Conservation (phyloP, 805 yeast genomes). For the Yarrowia keelungensis region DNA sequence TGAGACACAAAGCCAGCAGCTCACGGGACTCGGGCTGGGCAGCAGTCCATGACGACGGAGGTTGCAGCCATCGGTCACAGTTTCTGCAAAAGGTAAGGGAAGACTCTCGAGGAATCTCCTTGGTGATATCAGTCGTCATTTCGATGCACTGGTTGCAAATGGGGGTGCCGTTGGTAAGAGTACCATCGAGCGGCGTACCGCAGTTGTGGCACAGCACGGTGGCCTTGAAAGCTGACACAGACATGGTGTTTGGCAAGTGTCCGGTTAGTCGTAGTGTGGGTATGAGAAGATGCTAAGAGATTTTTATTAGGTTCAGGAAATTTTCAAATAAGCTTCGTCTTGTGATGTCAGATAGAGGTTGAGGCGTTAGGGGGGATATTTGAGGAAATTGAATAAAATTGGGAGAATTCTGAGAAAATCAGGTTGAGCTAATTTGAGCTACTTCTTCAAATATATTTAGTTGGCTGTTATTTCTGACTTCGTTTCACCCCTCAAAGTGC, state of each 20-base stretch:
- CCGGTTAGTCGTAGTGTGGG: neutral
- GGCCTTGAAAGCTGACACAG: constrained; percentile 53
- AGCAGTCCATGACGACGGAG: constrained; percentile 91
- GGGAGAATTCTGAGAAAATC: too few relatives aligned
- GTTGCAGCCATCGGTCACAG: constrained; percentile 94
- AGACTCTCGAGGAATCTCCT: constrained; percentile 92
- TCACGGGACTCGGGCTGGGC: constrained; percentile 94
- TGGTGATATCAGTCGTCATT: constrained; percentile 90
- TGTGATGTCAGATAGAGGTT: constrained; percentile 3
- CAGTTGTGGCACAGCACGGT: constrained; percentile 97
- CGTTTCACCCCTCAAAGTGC: neutral
- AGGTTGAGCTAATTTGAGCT: too few relatives aligned
- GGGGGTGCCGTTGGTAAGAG: constrained; percentile 60
- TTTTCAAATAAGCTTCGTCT: constrained; percentile 25
- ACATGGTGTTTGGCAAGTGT: constrained; percentile 10
- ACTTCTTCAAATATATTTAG: too few relatives aligned
- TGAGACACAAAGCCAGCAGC: constrained; percentile 84
- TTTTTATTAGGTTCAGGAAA: constrained; percentile 21
- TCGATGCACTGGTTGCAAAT: constrained; percentile 98
- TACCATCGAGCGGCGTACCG: constrained; percentile 98
- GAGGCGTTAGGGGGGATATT: neutral
- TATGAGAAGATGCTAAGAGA: neutral
- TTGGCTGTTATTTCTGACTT: too few relatives aligned
- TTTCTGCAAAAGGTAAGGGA: constrained; percentile 88
- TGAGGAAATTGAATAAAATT: neutral